Base-by-base conservation (phyloP, 208 protist species). In the Crithidia brevicula region DNA sequence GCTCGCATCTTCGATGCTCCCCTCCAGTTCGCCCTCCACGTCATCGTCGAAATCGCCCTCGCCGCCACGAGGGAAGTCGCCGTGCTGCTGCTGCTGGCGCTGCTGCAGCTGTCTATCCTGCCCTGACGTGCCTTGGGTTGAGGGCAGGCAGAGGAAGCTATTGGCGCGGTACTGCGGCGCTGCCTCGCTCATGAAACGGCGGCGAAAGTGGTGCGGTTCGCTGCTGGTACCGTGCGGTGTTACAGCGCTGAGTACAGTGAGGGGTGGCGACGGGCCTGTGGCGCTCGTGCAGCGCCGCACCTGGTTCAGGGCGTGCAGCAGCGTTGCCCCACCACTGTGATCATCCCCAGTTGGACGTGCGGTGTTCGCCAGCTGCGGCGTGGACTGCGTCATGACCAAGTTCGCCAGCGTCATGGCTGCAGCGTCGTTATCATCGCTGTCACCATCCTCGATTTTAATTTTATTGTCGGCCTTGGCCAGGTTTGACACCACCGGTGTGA, bases 231-330 rank as follows among this genome's bases (percentile, higher is more conserved):
- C 27, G 23, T 56, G 62, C 0, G 43, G 31, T 11, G 68, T 40
- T 0, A 38, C 11, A 1, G 38, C 34, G 25, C 43, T 30, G 43
- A 49, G 52, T 27, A n/a, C 23, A 11, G 34, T 4, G 9, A 57
- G 36, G 7, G 34, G 28, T 30, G 43, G 27, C 27, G 51, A 49
- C 23, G 54, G 49, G 10, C 45, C 43, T n/a, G 53, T 61, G 4
- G 68, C 68, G 22, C 60, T 74, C 18, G 60, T 74, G 52, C 68
- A 67, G 30, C 68, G 68, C 2, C 60, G 58, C 22, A 47, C 46
- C 28, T 63, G 38, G 22, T 27, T 16, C 27, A 57, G 60, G 34
- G 42, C 52, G 1, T 57, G 9, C 33, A 63, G 51, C 52, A 63
- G 47, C 38, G 38, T 53, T 6, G 50, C 23, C 11, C 51, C 43